These are phyloP conservation scores for Aspergillus carbonarius DNA, from an alignment of 2,329 filamentous ascomycete species.

Conservation along the genomic window DNA sequence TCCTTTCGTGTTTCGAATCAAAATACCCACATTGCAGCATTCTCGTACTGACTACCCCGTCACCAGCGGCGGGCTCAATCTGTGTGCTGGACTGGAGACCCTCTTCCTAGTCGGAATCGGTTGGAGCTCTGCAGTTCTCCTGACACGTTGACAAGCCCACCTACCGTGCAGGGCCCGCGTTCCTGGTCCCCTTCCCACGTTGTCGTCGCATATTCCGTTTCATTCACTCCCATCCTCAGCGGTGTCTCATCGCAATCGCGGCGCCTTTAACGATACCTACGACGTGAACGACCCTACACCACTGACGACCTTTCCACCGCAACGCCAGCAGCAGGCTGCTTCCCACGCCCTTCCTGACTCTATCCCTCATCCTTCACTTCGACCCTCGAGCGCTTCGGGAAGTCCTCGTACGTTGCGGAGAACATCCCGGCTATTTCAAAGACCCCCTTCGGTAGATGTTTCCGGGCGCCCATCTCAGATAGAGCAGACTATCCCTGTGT, in stretches of 20 bases:
- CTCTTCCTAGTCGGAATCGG: constrained; percentile 7
- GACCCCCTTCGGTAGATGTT: constrained; percentile 48
- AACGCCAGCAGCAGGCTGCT: constrained; percentile 49
- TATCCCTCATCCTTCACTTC: constrained; percentile 39
- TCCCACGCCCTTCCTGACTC: constrained; percentile 46
- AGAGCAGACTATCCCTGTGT: constrained; percentile 27
- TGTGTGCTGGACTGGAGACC: constrained; percentile 11
- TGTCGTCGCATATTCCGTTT: constrained; percentile 33
- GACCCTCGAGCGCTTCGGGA: constrained; percentile 54
- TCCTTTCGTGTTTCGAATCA: constrained; percentile 13
- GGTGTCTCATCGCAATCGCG: constrained; percentile 45
- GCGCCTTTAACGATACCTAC: constrained; percentile 54
- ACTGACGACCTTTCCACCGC: constrained; percentile 44
- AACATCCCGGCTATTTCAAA: constrained; percentile 45
- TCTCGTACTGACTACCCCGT: constrained; percentile 9
- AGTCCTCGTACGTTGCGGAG: constrained; percentile 55
- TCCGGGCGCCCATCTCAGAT: constrained; percentile 27
- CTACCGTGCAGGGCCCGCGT: background rate
- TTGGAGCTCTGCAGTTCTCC: constrained; percentile 11
- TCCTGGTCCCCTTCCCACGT: constrained; percentile 19
- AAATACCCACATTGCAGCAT: constrained; percentile 28
- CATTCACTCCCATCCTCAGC: constrained; percentile 27
- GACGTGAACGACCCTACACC: constrained; percentile 52
- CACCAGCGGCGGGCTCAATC: constrained; percentile 9
- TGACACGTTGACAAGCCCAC: constrained; percentile 10